phyloP scores from a whole-genome alignment of 257 asterid species.

The Cruciata laevipes region DNA sequence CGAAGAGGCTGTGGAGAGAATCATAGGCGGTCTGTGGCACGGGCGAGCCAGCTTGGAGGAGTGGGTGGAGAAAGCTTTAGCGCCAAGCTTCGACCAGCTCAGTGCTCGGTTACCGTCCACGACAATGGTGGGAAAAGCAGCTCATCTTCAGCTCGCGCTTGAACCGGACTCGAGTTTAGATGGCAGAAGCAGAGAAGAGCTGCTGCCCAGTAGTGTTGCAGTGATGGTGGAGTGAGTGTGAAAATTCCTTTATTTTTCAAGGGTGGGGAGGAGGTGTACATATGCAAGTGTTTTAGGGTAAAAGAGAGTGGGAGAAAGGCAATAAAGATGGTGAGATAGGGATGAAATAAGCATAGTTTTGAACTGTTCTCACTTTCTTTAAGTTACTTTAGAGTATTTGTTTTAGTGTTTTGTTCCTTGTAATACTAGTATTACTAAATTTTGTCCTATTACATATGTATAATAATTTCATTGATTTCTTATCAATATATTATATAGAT shows the following conservation, averaged over 20 bases:
- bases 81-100: slow-evolving; percentile 51
- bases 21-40: slow-evolving; percentile 70
- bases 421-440: slow-evolving; percentile 20
- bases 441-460: slow-evolving; percentile 27
- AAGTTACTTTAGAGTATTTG: slow-evolving; percentile 18
- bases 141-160: slow-evolving; percentile 51
- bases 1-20: slow-evolving; percentile 57
- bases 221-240: slow-evolving; percentile 28
- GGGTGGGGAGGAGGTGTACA: slow-evolving; percentile 51
- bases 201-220: slow-evolving; percentile 61
- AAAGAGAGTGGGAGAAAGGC: slow-evolving; percentile 22
- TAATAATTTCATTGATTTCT: slow-evolving; percentile 13
- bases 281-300: slow-evolving; percentile 25
- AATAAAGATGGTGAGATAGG: slow-evolving; percentile 35
- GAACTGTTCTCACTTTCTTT: slow-evolving; percentile 22
- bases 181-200: slow-evolving; percentile 34
- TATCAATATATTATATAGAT: too few species aligned
- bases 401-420: slow-evolving; percentile 20
- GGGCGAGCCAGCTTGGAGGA: slow-evolving; percentile 48
- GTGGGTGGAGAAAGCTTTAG: slow-evolving; percentile 59
- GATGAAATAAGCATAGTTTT: slow-evolving; percentile 45
- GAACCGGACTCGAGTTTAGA: slow-evolving; percentile 21
- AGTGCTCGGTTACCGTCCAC: slow-evolving; percentile 29
- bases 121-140: slow-evolving; percentile 13
- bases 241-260: slow-evolving; percentile 17